A percentile compares a stretch with the other conserved stretches of the same genome.
phyloP scores from a whole-genome alignment of 1,284 basidiomycete species.

The Cutaneotrichosporon cyanovorans region DNA sequence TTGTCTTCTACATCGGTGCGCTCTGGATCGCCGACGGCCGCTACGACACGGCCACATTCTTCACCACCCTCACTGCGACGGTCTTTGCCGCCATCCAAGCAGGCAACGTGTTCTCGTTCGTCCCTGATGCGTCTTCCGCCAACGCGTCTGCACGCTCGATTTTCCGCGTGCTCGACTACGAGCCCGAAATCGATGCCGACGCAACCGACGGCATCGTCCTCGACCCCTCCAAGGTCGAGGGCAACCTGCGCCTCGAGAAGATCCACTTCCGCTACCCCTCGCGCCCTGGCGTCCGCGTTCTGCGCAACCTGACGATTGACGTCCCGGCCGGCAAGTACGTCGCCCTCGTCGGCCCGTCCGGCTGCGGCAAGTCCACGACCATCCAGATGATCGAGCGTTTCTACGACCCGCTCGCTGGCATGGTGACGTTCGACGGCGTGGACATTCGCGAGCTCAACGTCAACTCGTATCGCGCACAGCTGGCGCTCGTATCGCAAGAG shows the following conservation, averaged over 20 bases:
- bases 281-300: constrained; percentile 74
- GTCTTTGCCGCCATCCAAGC: constrained; percentile 38
- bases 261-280: constrained; percentile 94
- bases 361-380: constrained; percentile 54
- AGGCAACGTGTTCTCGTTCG: constrained; percentile 70
- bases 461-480: constrained; percentile 70
- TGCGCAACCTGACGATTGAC: constrained; percentile 68
- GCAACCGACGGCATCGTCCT: constrained; percentile 61
- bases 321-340: constrained; percentile 80
- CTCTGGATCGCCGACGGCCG: constrained; percentile 51
- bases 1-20: constrained; percentile 52
- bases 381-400: constrained; percentile 53
- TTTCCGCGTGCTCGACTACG: constrained; percentile 68
- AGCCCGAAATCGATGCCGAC: constrained; percentile 68
- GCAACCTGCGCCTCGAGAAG: constrained; percentile 67
- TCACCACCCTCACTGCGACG: constrained; percentile 65
- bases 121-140: constrained; percentile 86
- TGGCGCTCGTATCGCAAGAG: constrained; percentile 88
- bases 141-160: constrained; percentile 68
- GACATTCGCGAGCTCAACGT: constrained; percentile 73
- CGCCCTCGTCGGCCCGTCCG: constrained; percentile 83
- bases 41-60: constrained; percentile 64
- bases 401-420: constrained; percentile 48
- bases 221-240: constrained; percentile 51
- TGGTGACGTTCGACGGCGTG: constrained; percentile 61